Conservation (phyloP, 164 flowering plant species). For the Dillenia turbinata region DNA sequence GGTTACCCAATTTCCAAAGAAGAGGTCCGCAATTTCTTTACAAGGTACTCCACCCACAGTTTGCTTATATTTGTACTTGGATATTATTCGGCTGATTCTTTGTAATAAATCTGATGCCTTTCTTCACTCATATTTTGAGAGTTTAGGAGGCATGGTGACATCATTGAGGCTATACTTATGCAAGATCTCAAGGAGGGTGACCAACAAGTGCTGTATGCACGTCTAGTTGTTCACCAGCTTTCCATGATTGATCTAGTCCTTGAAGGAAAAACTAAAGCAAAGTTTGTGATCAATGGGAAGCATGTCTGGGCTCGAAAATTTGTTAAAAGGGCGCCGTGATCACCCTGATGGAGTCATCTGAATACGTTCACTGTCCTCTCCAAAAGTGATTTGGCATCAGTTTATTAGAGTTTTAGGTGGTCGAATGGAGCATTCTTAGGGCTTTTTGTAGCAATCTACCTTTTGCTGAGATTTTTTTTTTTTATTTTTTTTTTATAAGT, state of each 20-base stretch:
- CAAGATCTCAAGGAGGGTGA: constrained; percentile 30
- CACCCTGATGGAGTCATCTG: constrained; percentile 1
- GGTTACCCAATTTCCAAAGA: constrained; percentile 43
- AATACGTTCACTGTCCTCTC: too few relatives aligned
- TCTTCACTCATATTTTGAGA: not conserved
- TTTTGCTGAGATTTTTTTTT: too few relatives aligned
- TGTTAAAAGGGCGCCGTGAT: constrained; percentile 18
- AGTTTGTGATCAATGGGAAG: constrained; percentile 56
- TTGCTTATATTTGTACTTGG: not conserved
- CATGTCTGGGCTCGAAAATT: constrained; percentile 56
- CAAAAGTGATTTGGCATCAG: too few relatives aligned
- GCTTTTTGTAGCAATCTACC: too few relatives aligned
- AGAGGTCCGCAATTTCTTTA: constrained; percentile 38
- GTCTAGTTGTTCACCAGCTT: constrained; percentile 27
- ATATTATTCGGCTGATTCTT: not conserved
- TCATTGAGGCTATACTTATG: constrained; percentile 41
- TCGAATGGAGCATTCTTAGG: too few relatives aligned
- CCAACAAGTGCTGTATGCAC: constrained; percentile 42
- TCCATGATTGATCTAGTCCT: constrained; percentile 19
- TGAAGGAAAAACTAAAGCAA: constrained; percentile 20
- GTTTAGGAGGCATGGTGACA: constrained; percentile 38
- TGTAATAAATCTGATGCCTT: not conserved
- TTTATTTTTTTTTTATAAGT: too few relatives aligned
- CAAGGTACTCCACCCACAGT: constrained; percentile 12
- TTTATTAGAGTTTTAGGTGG: too few relatives aligned